phyloP scores from a whole-genome alignment of 352 stramenopile species.

The Pythium inflatum region DNA sequence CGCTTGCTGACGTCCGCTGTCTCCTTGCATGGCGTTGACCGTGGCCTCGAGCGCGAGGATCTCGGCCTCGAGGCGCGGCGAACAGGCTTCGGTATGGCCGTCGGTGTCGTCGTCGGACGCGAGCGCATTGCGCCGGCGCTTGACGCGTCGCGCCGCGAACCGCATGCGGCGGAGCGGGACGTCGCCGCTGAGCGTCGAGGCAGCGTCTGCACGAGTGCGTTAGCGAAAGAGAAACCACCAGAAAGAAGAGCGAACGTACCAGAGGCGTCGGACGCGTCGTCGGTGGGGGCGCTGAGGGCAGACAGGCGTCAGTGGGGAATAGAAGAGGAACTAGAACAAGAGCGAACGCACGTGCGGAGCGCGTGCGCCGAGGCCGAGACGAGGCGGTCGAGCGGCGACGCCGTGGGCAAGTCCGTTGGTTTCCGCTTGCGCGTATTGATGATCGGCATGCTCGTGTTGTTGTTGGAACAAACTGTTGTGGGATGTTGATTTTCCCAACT shows the following conservation, averaged over 20 bases:
- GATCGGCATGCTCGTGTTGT: conserved; percentile 25
- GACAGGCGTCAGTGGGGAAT: background rate
- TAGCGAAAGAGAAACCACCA: background rate
- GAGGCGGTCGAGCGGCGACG: conserved; percentile 26
- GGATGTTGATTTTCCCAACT: background rate
- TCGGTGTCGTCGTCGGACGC: background rate
- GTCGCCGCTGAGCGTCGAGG: conserved; percentile 30
- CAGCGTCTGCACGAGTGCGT: conserved; percentile 14
- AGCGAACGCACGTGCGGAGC: conserved; percentile 16
- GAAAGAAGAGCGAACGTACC: conserved; percentile 6
- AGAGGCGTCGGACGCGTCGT: conserved; percentile 11
- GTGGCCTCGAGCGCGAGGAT: conserved; percentile 25
- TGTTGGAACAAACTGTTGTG: background rate
- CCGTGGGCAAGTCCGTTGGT: conserved; percentile 7
- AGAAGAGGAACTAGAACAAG: background rate
- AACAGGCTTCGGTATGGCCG: background rate
- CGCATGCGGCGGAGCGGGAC: conserved; percentile 26
- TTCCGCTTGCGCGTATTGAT: conserved; percentile 38
- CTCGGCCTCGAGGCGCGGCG: conserved; percentile 15
- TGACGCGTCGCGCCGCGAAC: background rate
- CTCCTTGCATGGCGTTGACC: conserved; percentile 6
- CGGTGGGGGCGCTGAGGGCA: background rate
- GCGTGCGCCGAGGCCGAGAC: conserved; percentile 20
- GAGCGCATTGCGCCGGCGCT: conserved; percentile 20
- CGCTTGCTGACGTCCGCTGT: background rate